Base-by-base conservation (phyloP, 78 protist species). In the Anaeramoeba flamelloides region DNA sequence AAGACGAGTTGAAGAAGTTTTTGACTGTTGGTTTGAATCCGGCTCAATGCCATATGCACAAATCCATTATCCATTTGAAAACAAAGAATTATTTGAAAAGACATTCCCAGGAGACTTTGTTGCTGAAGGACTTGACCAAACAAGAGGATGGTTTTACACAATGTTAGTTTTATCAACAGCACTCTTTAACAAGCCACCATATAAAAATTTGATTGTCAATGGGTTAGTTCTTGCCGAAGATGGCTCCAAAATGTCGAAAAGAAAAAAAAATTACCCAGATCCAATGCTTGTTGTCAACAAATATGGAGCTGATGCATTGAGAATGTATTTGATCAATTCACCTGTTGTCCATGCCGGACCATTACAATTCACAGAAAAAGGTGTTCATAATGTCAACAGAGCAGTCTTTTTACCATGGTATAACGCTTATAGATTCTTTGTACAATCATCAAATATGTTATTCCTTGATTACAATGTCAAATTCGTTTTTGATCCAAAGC, bases 21-120 rank as follows among this genome's bases (percentile, higher is more conserved):
- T 98, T 81, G 99, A 98, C 91, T 97, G 99, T 91, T 98, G 99
- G 99, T 98, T 98, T 86, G 99, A 98, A 91, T 81, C 90, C 17
- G 99, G 99, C 76, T 86, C 91, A 34, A 80, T 41, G 87, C 69
- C 77, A 31, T 22, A 4, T 22, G 74, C 4, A 38, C 85, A 82
- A 81, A 39, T 40, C 78, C 99, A 96, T 89, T 97, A 96, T 86
- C 99, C 99, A 79, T 96, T 96, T 74, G 98, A 96, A 84, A 95
- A 95, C 90, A 85, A 91, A 84, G 95, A 93, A 78, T 2, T 17
- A 31, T 95, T 95, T 41, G 93, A 92, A 76, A 22, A 77, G 40
- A 38, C 74, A 64, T 97, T 97, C 97, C 99, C 99, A 32, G 99
- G 97, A 40, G 99, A 98, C 78, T 98, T 98, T 87, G 91, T 96